Evolutionary conservation across 345 rosid species (phyloP).

Genomic region (Linum tenue): DNA sequence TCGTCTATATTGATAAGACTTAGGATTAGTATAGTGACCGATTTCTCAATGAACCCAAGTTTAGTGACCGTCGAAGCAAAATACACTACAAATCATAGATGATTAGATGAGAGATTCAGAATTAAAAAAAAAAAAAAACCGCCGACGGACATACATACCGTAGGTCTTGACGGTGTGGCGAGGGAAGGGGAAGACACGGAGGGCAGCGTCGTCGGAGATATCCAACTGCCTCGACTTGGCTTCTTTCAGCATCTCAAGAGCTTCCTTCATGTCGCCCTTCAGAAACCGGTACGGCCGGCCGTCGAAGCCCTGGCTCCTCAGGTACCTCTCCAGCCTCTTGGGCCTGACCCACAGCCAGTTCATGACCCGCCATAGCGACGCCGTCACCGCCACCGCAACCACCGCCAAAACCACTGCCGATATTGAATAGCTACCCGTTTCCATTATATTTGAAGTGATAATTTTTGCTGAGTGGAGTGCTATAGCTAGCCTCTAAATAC

Average conservation of each 20-base stretch:
- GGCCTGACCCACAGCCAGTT: conserved; percentile 43
- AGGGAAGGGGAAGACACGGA: conserved; percentile 28
- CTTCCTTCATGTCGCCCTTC: conserved; percentile 33
- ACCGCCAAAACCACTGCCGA: too few species aligned
- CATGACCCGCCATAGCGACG: conserved; percentile 26
- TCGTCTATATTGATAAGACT: too few species aligned
- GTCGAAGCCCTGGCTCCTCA: conserved; percentile 37
- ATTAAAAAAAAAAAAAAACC: too few species aligned
- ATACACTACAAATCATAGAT: too few species aligned
- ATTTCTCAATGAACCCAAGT: too few species aligned
- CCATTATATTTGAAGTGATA: too few species aligned
- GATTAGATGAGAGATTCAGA: too few species aligned
- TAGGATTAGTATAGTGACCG: too few species aligned
- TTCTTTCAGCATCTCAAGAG: conserved; percentile 19
- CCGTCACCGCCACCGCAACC: not conserved
- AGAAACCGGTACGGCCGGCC: conserved; percentile 35
- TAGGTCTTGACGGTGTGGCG: not conserved
- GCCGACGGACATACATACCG: not conserved
- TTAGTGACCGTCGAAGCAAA: too few species aligned
- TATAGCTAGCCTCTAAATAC: too few species aligned
- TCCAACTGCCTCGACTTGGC: conserved; percentile 30
- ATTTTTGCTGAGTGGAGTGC: too few species aligned
- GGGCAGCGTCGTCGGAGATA: conserved; percentile 23
- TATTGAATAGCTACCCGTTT: too few species aligned
- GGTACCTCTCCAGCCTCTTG: conserved; percentile 29